These are phyloP conservation scores for Emmonsia crescens DNA, from an alignment of 2,329 filamentous ascomycete species.

Conservation along the genomic window DNA sequence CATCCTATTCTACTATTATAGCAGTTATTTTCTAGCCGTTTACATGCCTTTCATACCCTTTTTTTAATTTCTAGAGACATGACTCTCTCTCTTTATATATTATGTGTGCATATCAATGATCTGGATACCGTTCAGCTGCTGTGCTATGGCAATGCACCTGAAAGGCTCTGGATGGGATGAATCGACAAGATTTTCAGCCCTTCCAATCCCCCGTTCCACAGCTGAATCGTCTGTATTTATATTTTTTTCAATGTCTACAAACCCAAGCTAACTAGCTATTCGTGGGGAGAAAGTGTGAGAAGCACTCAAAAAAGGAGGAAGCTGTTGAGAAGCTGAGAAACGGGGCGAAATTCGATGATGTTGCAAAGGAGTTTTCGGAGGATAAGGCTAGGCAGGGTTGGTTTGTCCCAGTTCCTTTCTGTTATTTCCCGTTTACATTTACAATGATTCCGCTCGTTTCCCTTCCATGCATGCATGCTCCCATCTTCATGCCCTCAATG, in stretches of 20 bases:
- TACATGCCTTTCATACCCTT: neutral
- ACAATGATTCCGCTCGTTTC: neutral
- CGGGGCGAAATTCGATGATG: slow-evolving; percentile 54
- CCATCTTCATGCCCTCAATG: neutral
- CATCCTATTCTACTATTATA: neutral
- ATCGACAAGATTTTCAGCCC: neutral
- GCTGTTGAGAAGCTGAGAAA: slow-evolving; percentile 49
- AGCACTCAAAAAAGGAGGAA: slow-evolving; percentile 55
- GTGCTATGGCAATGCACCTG: neutral
- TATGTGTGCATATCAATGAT: neutral
- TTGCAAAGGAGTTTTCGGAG: slow-evolving; percentile 53
- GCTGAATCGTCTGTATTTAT: neutral
- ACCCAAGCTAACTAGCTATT: neutral
- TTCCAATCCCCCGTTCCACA: neutral
- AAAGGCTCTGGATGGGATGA: neutral
- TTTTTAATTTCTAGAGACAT: neutral
- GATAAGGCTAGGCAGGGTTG: slow-evolving; percentile 52
- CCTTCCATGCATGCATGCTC: too few species aligned
- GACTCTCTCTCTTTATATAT: neutral
- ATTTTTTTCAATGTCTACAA: neutral
- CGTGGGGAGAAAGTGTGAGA: slow-evolving; percentile 40
- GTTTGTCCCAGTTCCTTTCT: slow-evolving; percentile 11
- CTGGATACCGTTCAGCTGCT: neutral
- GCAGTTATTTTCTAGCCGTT: neutral
- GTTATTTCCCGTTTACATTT: neutral